Conservation (phyloP, 2,329 filamentous ascomycete species). For the Bipolaris bicolor region DNA sequence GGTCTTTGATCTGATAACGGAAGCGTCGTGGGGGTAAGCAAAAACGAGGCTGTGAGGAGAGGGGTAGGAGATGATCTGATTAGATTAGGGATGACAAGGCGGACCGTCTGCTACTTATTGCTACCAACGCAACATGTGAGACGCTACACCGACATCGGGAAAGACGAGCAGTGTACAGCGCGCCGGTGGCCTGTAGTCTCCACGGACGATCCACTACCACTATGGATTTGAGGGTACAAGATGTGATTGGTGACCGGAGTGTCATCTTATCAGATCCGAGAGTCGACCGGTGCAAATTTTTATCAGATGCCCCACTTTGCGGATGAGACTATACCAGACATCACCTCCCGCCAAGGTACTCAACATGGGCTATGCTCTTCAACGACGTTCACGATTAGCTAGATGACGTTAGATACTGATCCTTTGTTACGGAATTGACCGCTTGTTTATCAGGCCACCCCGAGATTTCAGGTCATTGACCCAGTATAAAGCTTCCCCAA, state of each 20-base stretch:
- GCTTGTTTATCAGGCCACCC: background rate
- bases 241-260: slow-evolving; percentile 2
- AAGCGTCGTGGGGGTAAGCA: slow-evolving; percentile 5
- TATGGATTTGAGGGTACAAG: background rate
- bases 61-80: slow-evolving; percentile 45
- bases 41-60: slow-evolving; percentile 4
- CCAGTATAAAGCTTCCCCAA: too few species aligned
- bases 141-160: slow-evolving; percentile 22
- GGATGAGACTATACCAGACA: background rate
- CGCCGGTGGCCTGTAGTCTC: background rate
- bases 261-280: slow-evolving; percentile 17
- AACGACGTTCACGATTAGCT: background rate
- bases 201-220: slow-evolving; percentile 12
- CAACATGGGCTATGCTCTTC: background rate
- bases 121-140: slow-evolving; percentile 1
- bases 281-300: slow-evolving; percentile 15
- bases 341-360: background rate
- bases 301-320: slow-evolving; percentile 16
- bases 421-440: background rate
- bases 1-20: slow-evolving; percentile 22
- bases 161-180: slow-evolving; percentile 3
- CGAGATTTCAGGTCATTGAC: background rate
- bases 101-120: slow-evolving; percentile 15
- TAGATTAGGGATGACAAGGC: slow-evolving; percentile 29
- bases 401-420: background rate